Evolutionary conservation across 805 yeast genomes (phyloP), one percentile per base, ranked within the genome.

Genomic region (Helenozyma rhizophorensis): DNA sequence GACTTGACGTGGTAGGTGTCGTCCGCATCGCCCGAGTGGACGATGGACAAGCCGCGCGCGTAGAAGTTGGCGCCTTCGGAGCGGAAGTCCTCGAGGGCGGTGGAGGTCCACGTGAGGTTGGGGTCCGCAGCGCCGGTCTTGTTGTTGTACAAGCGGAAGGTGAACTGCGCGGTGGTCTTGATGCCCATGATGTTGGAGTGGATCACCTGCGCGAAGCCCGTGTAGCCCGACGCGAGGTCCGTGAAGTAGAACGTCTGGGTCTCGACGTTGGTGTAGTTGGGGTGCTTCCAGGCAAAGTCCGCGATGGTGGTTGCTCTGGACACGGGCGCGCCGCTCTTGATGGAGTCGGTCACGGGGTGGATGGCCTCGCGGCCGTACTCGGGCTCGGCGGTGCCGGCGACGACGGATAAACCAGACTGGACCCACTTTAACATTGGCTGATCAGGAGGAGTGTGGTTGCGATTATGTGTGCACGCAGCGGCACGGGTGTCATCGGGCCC

Each of bases 321-420:
- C 14, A 53, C 46, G 24, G 70, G 68, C 13, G 49, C 51, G 14
- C 34, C 41, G 21, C 21, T 19, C 16, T 40, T 38, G 28, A 81
- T 76, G 27, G 76, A 56, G 23, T 74, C 75, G 25, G 83, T 75
- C 37, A 89, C 78, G n/a, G 97, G 76, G 51, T 83, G 90, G 46
- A 93, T 85, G 25, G 95, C 94, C 31, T 83, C 96, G 25, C 82
- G 74, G 33, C 98, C 98, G 52, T 93, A 93, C 54, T 83, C 95
- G 16, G 98, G 98, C 60, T 93, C 98, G 2, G 96, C 96, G 9
- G 95, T 77, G 34, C 98, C 98, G 5, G 97, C 90, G 28, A 88
- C 93, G 5, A 94, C 93, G n/a, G 97, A 85, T 33, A 84, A 70
- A 46, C 88, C 80, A 42, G 87, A 81, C 66, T 83, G 89, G 39